Base-by-base conservation (phyloP, 768 basidiomycete species). In the Candolleomyces efflorescens region DNA sequence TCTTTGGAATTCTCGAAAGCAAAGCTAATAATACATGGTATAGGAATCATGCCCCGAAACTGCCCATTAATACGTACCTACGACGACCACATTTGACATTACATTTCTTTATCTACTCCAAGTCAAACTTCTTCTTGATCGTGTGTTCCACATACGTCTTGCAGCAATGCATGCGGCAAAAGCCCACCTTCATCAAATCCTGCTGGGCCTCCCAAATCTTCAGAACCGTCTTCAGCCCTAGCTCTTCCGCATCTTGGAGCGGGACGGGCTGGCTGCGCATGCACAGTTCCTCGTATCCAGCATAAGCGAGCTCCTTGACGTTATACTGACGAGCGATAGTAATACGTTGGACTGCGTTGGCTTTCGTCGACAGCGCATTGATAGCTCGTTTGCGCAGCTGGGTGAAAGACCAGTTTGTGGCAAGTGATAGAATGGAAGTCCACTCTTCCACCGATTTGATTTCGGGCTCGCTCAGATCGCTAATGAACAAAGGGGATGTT, bases 231-330 rank as follows among this genome's bases (percentile, higher is more conserved):
- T 54, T 48, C 47, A 64, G 26, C 6, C 63, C 63, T 7, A 62
- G 32, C 44, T 26, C 26, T 44, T 59, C 38, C 10, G 58, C 65
- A 13, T 66, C 60, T 6, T 54, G 36, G 18, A 59, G 18, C 22
- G 53, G 38, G 15, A 65, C 54, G 3, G 64, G 59, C 27, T 60
- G 37, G 37, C 65, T 61, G 13, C 64, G 57, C 26, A 63, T 57
- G 51, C 64, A 67, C 46, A 74, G 61, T 47, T 68, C 69, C 0
- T 64, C 60, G 55, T 71, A 71, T n/a, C 65, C 68, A 17, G 68
- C 65, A 12, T 64, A 59, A 2, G 65, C 62, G 71, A 71, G 74
- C 17, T 62, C 56, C 6, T 57, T 37, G 17, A 72, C 56, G 56
- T 69, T 59, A 50, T 67, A 69, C 2, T 27, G 51, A 10, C 62